Base-by-base conservation (phyloP, 2,329 filamentous ascomycete genomes). In the Kalmusia sp. region DNA sequence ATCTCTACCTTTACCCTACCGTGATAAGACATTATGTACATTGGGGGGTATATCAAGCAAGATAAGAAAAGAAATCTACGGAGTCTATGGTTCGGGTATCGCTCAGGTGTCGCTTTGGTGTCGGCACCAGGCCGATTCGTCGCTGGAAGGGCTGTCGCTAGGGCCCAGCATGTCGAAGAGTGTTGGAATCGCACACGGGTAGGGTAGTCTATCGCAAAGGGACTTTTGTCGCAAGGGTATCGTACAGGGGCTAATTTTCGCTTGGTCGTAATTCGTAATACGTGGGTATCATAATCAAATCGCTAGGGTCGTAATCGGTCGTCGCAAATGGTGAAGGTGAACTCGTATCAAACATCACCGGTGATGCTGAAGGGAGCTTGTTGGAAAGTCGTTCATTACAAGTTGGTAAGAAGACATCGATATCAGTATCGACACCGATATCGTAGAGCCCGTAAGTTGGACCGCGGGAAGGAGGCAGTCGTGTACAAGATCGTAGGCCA, bases 341-440 rank as follows among this genome's bases (percentile, higher is more conserved):
- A n/a, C n/a, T n/a, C 57, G 39, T 57, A 53, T 46, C 37, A 53
- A 48, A 59, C 58, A 58, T 63, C 60, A 61, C 59, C 59, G 53
- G 52, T 58, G 58, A 59, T 59, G 58, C 41, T 50, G 49, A 44
- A 47, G 51, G 50, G 22, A 43, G 55, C 52, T 58, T 53, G 58
- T 55, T 63, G 58, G 51, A 54, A 60, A 57, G 60, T 57, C 63
- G 63, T 68, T 62, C 49, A 68, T 68, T 68, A 62, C 27, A 59
- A 64, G 41, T 53, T 62, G 53, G 60, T 61, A 46, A 45, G 40
- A 52, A 52, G 31, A 49, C 30, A 27, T 41, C 25, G 40, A 50
- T 27, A 30, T 27, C 45, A 25, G 33, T 21, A 25, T 31, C 17
- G 24, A 39, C 25, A 38, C 25, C 25, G 34, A 25, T 4, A 38